Base-by-base conservation (phyloP, 192 early-diverging fungal genomes). In the Borealophlyctis nickersoniae region DNA sequence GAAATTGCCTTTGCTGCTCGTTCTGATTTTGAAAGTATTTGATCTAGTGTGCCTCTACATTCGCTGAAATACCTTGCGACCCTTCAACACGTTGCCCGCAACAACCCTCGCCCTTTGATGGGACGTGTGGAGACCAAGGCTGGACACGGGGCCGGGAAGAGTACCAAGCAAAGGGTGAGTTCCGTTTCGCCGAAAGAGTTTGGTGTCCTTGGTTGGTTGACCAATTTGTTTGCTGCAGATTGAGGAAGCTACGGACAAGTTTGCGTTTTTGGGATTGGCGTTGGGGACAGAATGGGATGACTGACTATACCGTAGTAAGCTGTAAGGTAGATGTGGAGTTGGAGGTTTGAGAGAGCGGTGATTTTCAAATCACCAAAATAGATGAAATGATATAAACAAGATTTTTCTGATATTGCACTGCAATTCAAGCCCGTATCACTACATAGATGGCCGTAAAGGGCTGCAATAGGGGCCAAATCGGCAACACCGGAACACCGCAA, bases 121-220 rank as follows among this genome's bases (percentile, higher is more conserved):
- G 79, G 81, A 49, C 69, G 85, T 26, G 73, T 88, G 57, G 86
- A 86, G 36, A 85, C 77, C 13, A 88, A 89, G 55, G 79, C 87
- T 45, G 88, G 88, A 1, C 88, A 89, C 61, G 88, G 88, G 11
- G 80, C 84, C 4, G 88, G 88, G 53, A 87, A 87, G 67, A 77
- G 77, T 35, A 83, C 81, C 52, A 55, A 82, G 50, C 83, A 88
- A 73, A 65, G 74, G 30, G 65, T 73, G 52, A 67, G 59, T 60
- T 2, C 4, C 29, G 3, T 2, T 60, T 9, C 9, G 39, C 7
- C 39, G 39, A 45, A 45, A 19, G 14, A 4, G 1, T 0, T 66
- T 63, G 35, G 23, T 0, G 36, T 9, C 1, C 9, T 35, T 16
- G 11, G 0, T 5, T 69, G 11, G 0, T 23, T 4, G 4, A 51